Evolutionary conservation across 2,329 filamentous ascomycete genomes (phyloP).

Genomic region (Tolypocladium tropicale): DNA sequence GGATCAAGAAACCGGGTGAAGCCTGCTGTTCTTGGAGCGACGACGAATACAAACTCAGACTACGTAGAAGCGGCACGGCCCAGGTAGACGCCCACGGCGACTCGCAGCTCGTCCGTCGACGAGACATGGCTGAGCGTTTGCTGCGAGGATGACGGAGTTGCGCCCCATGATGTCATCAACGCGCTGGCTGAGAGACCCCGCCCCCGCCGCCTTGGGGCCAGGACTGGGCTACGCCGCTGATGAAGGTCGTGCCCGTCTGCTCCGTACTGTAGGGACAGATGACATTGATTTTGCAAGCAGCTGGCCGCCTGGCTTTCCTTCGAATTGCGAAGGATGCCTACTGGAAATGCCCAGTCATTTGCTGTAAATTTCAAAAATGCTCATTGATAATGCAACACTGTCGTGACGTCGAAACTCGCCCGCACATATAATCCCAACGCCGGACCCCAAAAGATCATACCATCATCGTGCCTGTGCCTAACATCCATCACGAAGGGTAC

Average conservation of each 20-base stretch:
- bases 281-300: not conserved
- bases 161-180: slow-evolving; percentile 23
- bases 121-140: not conserved
- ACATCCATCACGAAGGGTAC: not conserved
- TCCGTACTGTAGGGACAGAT: not conserved
- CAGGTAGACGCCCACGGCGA: not conserved
- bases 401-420: not conserved
- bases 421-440: not conserved
- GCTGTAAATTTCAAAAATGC: not conserved
- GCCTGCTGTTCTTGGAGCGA: not conserved
- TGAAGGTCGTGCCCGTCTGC: not conserved
- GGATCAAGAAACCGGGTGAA: not conserved
- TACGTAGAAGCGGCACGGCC: not conserved
- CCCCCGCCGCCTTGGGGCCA: not conserved
- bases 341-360: not conserved
- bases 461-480: not conserved
- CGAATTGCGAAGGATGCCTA: too few species aligned
- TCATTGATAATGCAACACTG: not conserved
- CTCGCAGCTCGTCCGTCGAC: not conserved
- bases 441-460: not conserved
- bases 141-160: slow-evolving; percentile 15
- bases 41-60: not conserved
- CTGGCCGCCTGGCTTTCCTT: too few species aligned
- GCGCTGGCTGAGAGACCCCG: not conserved
- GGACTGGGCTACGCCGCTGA: not conserved